phyloP scores from a whole-genome alignment of 2,329 filamentous ascomycete species.

The Colletotrichum caudatum region DNA sequence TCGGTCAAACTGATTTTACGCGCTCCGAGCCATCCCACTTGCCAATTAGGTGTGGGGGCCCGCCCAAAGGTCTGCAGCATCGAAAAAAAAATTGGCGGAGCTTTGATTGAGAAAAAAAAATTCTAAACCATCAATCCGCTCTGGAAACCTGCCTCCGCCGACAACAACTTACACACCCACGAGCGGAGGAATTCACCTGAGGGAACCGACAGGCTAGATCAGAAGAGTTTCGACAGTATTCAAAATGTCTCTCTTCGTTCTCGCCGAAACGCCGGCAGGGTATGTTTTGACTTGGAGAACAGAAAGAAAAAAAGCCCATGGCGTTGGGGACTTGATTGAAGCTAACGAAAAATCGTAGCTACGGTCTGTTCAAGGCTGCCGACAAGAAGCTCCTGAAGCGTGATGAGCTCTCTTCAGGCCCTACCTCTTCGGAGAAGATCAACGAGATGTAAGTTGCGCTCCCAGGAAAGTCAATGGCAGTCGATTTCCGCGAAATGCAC shows the following conservation, averaged over 20 bases:
- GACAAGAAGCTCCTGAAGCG: constrained; percentile 98
- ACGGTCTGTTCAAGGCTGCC: constrained; percentile 97
- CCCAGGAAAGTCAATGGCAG: constrained; percentile 12
- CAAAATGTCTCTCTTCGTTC: constrained; percentile 90
- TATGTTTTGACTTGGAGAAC: constrained; percentile 55
- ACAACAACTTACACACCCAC: constrained; percentile 52
- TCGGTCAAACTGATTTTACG: constrained; percentile 41
- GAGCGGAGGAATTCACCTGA: constrained; percentile 50
- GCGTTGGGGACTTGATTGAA: constrained; percentile 1
- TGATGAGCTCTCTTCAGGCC: constrained; percentile 80
- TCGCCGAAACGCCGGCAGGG: constrained; percentile 91
- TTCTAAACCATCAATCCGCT: constrained; percentile 50
- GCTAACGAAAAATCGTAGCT: constrained; percentile 65
- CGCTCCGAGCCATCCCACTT: constrained; percentile 39
- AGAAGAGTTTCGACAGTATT: constrained; percentile 43
- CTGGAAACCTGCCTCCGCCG: constrained; percentile 50
- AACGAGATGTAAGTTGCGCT: constrained; percentile 79
- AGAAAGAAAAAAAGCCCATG: not conserved
- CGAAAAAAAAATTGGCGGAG: constrained; percentile 58
- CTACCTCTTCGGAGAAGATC: constrained; percentile 84
- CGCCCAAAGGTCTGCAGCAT: constrained; percentile 42
- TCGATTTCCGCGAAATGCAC: constrained; percentile 23
- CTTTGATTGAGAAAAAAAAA: constrained; percentile 54
- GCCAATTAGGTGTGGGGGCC: constrained; percentile 39
- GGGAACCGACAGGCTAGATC: constrained; percentile 40